Conservation (phyloP, 768 basidiomycete species). For the Mrakia gelida region DNA sequence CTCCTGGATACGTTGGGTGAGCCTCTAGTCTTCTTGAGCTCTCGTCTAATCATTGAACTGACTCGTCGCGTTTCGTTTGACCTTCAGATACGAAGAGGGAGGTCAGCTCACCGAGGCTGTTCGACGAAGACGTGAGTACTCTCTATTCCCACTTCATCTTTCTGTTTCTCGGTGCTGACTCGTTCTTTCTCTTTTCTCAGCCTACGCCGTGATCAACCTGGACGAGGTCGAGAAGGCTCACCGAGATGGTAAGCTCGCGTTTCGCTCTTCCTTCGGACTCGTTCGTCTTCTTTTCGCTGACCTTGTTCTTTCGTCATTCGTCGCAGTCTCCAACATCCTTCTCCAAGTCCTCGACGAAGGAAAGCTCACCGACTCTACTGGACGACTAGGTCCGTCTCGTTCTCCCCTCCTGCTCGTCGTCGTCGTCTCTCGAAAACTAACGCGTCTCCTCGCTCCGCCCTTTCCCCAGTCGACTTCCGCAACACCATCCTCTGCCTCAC, state of each 20-base stretch:
- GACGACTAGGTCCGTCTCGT: slow-evolving; percentile 56
- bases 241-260: slow-evolving; percentile 50
- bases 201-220: slow-evolving; percentile 56
- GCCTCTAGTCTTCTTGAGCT: background rate
- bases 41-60: no score
- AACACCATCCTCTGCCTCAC: slow-evolving; percentile 91
- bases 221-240: slow-evolving; percentile 89
- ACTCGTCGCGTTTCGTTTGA: no score
- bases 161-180: background rate
- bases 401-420: background rate
- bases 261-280: no score
- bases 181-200: background rate
- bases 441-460: background rate
- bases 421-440: background rate
- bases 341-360: slow-evolving; percentile 90
- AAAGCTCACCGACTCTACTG: slow-evolving; percentile 81
- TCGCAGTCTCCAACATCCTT: slow-evolving; percentile 67
- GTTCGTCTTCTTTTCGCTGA: background rate
- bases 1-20: slow-evolving; percentile 81
- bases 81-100: slow-evolving; percentile 46
- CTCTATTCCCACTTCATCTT: no score
- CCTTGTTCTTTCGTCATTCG: background rate
- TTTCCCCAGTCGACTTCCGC: slow-evolving; percentile 40
- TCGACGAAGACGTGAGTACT: slow-evolving; percentile 60
- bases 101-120: slow-evolving; percentile 86